A percentile compares a stretch with the other conserved stretches of the same genome.
Evolutionary conservation across 345 rosid genomes (phyloP).

Genomic region (Erucastrum elatum): DNA sequence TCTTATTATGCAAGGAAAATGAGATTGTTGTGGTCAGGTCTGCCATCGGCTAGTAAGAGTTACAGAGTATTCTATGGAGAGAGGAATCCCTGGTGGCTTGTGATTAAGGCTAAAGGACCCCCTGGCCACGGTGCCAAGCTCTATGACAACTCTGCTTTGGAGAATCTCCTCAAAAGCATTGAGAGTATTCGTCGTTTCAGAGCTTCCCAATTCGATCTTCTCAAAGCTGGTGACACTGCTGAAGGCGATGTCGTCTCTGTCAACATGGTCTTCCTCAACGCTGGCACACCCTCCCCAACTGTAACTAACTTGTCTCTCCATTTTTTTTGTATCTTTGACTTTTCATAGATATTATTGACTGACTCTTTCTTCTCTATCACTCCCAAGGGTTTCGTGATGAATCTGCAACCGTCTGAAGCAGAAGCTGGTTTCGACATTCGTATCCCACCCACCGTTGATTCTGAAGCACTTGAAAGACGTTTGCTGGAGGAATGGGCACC

Average conservation of each 20-base stretch:
- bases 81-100: slow-evolving; percentile 86
- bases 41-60: slow-evolving; percentile 65
- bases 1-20: no score
- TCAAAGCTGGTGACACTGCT: background rate
- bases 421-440: background rate
- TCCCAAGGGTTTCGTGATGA: background rate
- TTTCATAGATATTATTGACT: background rate
- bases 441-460: background rate
- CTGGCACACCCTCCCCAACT: background rate
- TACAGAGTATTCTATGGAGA: slow-evolving; percentile 80
- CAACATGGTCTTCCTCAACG: background rate
- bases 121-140: slow-evolving; percentile 98
- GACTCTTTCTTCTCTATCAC: background rate
- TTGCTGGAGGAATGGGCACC: background rate
- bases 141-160: slow-evolving; percentile 86
- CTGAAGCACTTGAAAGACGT: background rate
- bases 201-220: background rate
- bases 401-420: background rate
- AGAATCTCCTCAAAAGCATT: slow-evolving; percentile 75
- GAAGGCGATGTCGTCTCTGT: background rate
- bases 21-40: slow-evolving; percentile 41
- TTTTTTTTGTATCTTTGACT: no score
- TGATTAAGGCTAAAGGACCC: slow-evolving; percentile 81
- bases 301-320: background rate
- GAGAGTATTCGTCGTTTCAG: background rate